Base-by-base conservation (phyloP, 1,284 basidiomycete genomes). In the Pseudozyma flocculosa region DNA sequence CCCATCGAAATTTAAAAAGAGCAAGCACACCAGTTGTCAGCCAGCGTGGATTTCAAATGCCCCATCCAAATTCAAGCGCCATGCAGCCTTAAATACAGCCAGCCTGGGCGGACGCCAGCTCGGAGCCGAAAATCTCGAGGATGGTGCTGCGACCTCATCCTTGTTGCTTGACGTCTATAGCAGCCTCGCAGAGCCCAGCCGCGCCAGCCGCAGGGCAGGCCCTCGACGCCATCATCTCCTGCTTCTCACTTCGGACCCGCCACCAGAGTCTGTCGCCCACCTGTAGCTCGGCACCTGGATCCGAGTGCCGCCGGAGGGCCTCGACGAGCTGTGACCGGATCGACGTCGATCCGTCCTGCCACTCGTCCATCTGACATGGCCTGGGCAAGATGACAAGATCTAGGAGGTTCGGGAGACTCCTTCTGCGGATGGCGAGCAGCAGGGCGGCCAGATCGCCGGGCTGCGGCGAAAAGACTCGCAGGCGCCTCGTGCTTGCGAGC, bases 181-280 rank as follows among this genome's bases (percentile, higher is more conserved):
- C n/a, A n/a, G n/a, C n/a, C n/a, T n/a, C n/a, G n/a, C n/a, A n/a
- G n/a, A n/a, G n/a, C n/a, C n/a, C n/a, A n/a, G n/a, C n/a, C n/a
- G n/a, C n/a, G 10, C 15, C 14, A 11, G 10, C 15, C 32, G 11
- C 32, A 34, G 14, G 15, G 32, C 29, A 13, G 29, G 13, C 13
- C 29, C 3, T 34, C 32, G 32, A 34, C 32, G 9, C 15, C 10
- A 34, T 4, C 32, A 17, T 34, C 10, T 11, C 15, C 32, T 4
- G 11, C 38, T 21, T 22, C 38, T 40, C 38, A 3, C 18, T 19
- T 3, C 38, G 38, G 11, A 40, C 38, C 4, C 38, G 38, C 38
- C 38, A 40, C 38, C 38, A 40, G 7, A 21, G 38, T 9, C 38
- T 21, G 38, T 40, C 38, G n/a, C 38, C 38, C n/a, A 40, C 38